Base-by-base conservation (phyloP, 2,329 filamentous ascomycete species). In the Fusarium papillatum region DNA sequence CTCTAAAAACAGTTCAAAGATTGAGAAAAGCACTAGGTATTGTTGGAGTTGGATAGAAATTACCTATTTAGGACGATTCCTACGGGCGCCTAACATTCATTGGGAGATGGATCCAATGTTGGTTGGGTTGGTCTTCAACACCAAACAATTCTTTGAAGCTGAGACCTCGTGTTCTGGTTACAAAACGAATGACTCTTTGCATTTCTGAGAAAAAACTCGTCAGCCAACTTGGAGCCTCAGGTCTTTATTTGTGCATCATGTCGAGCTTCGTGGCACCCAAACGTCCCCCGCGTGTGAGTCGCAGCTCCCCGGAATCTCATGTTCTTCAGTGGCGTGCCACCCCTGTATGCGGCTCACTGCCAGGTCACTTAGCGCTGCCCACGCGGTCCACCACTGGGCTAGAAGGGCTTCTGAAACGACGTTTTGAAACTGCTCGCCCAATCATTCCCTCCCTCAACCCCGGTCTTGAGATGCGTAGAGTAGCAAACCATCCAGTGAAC, bases 331-430 rank as follows among this genome's bases (percentile, higher is more conserved):
- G 48, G 38, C 48, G 26, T 53, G 38, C 36, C 50, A 48, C 57
- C 36, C 22, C 22, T 41, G 46, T 26, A 62, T 60, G 29, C 10
- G 43, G 60, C 55, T 48, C 63, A 17, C 46, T 31, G 19, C 24
- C 41, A 60, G 70, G 29, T 63, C 64, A 68, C 17, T 74, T 65
- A 76, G 55, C 70, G 71, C 71, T 62, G 14, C 38, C 64, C 69
- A 57, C 48, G 17, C 5, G 26, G 17, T 11, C 70, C 68, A 63
- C 68, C 29, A 5, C 22, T 17, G 31, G 38, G 60, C 62, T 59
- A 22, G 64, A 67, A 57, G 69, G 17, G 63, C 46, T 43, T 69
- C 76, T 80, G 79, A 80, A 79, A 80, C 79, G 69, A 73, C 70
- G 55, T 72, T 68, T 78, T 64, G 72, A 74, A 39, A 69, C 59